Conservation (phyloP, 208 protist species). For the Trypanosoma cruzi region DNA sequence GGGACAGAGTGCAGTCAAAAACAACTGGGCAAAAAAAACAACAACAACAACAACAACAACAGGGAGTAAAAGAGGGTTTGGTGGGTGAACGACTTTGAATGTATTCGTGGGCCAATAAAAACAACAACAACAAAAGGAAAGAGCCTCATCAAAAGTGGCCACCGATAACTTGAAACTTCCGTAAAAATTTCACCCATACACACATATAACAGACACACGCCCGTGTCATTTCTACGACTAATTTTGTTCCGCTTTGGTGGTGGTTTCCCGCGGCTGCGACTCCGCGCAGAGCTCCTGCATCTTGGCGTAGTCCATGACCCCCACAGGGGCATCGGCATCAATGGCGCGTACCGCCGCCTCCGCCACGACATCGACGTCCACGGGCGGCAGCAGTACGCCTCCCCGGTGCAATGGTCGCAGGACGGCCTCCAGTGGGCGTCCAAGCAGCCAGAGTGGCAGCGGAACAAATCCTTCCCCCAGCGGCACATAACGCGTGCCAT, state of each 20-base stretch:
- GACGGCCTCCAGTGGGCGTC: conserved; percentile 55
- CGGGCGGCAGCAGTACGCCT: conserved; percentile 60
- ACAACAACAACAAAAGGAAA: too few relatives aligned
- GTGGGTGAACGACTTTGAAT: too few relatives aligned
- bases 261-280: background rate
- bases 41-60: too few relatives aligned
- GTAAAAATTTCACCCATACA: too few relatives aligned
- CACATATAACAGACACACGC: conserved; percentile 8
- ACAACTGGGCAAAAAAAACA: too few relatives aligned
- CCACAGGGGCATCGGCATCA: conserved; percentile 35
- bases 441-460: conserved; percentile 68
- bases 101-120: too few relatives aligned
- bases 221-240: conserved; percentile 11
- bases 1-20: too few relatives aligned
- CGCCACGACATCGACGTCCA: conserved; percentile 68
- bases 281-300: conserved; percentile 63
- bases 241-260: background rate
- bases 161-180: too few relatives aligned
- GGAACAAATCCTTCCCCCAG: conserved; percentile 40
- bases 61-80: too few relatives aligned
- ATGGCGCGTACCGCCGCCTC: conserved; percentile 66
- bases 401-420: conserved; percentile 37
- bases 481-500: conserved; percentile 67
- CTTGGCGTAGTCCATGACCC: conserved; percentile 57
- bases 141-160: too few relatives aligned